phyloP scores from a whole-genome alignment of 164 flowering plant species.

The Sedum album region DNA sequence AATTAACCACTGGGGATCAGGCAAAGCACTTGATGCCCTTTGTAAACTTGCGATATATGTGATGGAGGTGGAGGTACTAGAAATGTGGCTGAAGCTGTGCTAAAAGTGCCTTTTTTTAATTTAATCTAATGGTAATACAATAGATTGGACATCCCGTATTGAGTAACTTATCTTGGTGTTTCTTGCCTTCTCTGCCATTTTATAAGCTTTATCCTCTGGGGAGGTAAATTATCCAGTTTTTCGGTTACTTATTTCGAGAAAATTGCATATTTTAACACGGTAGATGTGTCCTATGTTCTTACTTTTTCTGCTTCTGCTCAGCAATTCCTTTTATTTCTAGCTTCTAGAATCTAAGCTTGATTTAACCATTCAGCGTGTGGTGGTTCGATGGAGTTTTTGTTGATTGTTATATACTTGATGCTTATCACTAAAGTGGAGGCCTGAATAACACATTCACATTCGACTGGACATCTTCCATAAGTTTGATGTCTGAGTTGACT shows the following conservation, averaged over 20 bases:
- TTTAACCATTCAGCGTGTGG: neutral
- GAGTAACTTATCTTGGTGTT: neutral
- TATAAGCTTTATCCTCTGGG: neutral
- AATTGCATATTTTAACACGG: neutral
- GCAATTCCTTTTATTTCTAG: neutral
- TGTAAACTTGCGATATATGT: neutral
- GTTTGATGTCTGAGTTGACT: neutral
- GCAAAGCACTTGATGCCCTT: too few relatives aligned
- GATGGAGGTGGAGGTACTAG: neutral
- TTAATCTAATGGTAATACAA: too few relatives aligned
- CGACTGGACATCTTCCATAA: neutral
- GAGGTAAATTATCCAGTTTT: neutral
- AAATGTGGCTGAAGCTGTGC: constrained; percentile 2
- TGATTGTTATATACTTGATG: neutral
- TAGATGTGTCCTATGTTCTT: neutral
- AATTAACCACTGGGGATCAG: neutral
- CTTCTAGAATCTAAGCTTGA: neutral
- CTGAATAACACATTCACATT: too few relatives aligned
- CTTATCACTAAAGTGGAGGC: neutral
- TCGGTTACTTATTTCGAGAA: neutral
- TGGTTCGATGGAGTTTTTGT: neutral
- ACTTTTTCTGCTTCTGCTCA: neutral
- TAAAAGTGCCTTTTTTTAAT: neutral
- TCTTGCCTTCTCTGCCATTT: neutral
- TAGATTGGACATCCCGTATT: neutral